phyloP scores from a whole-genome alignment of 345 rosid species.

The Citrus trifoliata region DNA sequence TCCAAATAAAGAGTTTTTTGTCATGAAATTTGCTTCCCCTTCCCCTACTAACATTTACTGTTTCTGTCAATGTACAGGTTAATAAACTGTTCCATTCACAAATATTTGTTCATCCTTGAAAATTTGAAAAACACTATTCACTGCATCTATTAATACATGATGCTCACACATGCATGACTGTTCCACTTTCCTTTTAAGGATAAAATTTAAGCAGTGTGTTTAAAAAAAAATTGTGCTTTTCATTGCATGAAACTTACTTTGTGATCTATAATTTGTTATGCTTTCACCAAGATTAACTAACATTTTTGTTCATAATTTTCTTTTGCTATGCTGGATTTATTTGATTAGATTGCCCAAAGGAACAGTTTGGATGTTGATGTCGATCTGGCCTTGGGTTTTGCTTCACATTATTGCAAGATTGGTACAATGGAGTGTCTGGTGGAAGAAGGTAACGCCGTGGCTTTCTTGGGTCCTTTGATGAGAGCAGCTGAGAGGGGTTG shows the following conservation, averaged over 20 bases:
- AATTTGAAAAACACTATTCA: neutral
- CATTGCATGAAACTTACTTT: neutral
- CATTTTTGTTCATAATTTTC: slow-evolving; percentile 2
- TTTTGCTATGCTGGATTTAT: slow-evolving; percentile 6
- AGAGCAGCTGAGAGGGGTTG: slow-evolving; percentile 98
- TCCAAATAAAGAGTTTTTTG: neutral
- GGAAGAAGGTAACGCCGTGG: slow-evolving; percentile 93
- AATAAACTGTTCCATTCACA: neutral
- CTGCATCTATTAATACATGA: neutral
- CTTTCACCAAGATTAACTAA: neutral
- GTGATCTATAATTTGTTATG: neutral
- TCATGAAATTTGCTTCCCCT: neutral
- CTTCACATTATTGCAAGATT: slow-evolving; percentile 86
- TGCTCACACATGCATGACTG: neutral
- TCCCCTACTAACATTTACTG: neutral
- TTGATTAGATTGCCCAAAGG: slow-evolving; percentile 81
- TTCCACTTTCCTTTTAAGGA: neutral
- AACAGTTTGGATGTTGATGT: slow-evolving; percentile 98
- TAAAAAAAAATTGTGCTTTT: neutral
- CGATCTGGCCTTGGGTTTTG: slow-evolving; percentile 89
- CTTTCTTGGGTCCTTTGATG: slow-evolving; percentile 92
- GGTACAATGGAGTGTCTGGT: slow-evolving; percentile 97
- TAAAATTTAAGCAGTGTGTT: neutral
- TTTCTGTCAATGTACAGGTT: neutral
- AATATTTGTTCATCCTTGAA: neutral